Conservation (phyloP, 2,329 filamentous ascomycete genomes). For the Venturia aucupariae region DNA sequence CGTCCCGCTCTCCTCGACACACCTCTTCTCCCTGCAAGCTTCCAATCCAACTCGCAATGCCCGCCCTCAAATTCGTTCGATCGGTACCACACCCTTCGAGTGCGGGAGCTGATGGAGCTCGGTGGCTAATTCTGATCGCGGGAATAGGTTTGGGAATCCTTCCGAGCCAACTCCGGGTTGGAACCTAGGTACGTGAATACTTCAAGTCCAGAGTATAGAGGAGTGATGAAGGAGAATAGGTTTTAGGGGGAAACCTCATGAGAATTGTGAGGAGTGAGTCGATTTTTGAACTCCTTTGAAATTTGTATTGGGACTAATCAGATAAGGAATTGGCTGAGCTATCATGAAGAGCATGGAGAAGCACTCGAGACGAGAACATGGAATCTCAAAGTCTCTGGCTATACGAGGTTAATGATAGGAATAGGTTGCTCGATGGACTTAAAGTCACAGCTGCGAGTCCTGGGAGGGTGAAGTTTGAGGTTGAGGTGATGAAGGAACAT, state of each 20-base stretch:
- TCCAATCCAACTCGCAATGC: conserved; percentile 11
- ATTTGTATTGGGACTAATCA: no score
- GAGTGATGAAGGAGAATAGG: no score
- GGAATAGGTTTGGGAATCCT: conserved; percentile 70
- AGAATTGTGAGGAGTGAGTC: no score
- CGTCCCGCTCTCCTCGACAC: neutral
- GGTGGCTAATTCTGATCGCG: conserved; percentile 14
- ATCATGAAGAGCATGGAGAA: no score
- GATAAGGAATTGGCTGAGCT: no score
- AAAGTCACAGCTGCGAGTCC: conserved; percentile 53
- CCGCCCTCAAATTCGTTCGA: conserved; percentile 52
- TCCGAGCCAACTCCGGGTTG: conserved; percentile 74
- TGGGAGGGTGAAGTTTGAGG: conserved; percentile 65
- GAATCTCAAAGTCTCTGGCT: no score
- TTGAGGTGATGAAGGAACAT: conserved; percentile 65
- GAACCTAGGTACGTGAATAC: conserved; percentile 62
- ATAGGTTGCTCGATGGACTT: conserved; percentile 35
- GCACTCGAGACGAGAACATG: no score
- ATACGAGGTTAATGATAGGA: neutral
- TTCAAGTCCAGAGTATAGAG: no score
- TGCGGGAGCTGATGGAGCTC: neutral
- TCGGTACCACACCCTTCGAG: conserved; percentile 40
- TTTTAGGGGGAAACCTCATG: no score
- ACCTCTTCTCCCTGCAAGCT: no score
- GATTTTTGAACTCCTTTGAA: no score